These are phyloP conservation scores for Aspergillus neoniger DNA, from an alignment of 2,329 filamentous ascomycete genomes.

Conservation along the genomic window DNA sequence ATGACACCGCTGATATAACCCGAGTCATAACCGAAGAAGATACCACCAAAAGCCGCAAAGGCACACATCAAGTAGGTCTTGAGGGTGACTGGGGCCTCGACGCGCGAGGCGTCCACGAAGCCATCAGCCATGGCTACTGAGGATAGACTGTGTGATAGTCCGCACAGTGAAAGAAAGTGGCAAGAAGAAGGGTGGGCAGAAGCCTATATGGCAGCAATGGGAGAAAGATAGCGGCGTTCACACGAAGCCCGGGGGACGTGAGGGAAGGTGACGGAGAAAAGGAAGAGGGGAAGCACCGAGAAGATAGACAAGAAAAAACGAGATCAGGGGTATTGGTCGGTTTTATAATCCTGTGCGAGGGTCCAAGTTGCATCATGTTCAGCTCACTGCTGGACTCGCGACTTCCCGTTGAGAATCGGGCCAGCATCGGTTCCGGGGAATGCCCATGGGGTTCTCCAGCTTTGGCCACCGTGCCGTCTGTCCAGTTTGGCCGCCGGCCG, in stretches of 20 bases:
- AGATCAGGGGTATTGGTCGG: not conserved
- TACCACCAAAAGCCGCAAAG: constrained; percentile 62
- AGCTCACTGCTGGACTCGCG: not conserved
- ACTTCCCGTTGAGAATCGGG: constrained; percentile 12
- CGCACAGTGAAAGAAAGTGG: not conserved
- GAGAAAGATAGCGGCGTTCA: not conserved
- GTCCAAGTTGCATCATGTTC: not conserved
- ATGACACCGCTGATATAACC: constrained; percentile 58
- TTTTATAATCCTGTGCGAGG: constrained; percentile 5
- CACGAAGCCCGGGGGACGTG: not conserved
- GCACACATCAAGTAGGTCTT: constrained; percentile 64
- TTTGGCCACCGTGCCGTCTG: not conserved
- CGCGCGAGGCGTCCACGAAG: constrained; percentile 54
- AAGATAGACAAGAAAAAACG: not conserved
- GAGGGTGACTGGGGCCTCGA: constrained; percentile 60
- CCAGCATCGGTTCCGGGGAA: constrained; percentile 18
- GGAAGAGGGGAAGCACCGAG: not conserved
- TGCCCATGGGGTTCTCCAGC: constrained; percentile 20
- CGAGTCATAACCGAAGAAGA: constrained; percentile 63
- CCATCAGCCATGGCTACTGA: constrained; percentile 31
- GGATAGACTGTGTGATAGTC: not conserved
- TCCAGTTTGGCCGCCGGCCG: not conserved
- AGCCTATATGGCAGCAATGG: not conserved
- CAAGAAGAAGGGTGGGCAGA: not conserved
- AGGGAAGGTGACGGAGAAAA: not conserved